Base-by-base conservation (phyloP, 768 basidiomycete species). In the Podaxis sp. region DNA sequence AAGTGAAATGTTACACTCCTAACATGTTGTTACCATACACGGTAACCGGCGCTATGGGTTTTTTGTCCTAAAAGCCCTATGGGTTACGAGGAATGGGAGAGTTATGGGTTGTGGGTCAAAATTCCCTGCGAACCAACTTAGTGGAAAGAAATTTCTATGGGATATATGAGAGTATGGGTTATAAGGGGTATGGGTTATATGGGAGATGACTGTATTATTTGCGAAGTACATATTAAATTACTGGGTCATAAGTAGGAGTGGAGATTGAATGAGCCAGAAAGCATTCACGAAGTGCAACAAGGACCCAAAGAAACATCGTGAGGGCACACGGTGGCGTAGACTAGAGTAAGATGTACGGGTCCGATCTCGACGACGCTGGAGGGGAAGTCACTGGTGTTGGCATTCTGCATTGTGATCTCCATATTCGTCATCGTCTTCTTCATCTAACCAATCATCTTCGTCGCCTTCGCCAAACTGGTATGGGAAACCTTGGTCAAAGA, bases 401-500 rank as follows among this genome's bases (percentile, higher is more conserved):
- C 87, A 89, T 61, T 89, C 87, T 30, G 87, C 54, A 11, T 55
- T 33, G 28, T 57, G 85, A 59, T 85, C 80, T 46, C 66, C 72
- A 12, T 64, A 76, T 48, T 79, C 80, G 55, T 84, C 83, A 15
- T 86, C 86, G 19, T 87, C 87, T 12, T 87, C 86, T 0, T 87
- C 86, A 49, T 92, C 90, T 64, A 86, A 87, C 80, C 87, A 87
- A 63, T 83, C 85, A 64, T 85, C 86, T 52, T 87, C 90, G 26
- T 87, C 84, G 52, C 82, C 83, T 63, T 84, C 89, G 64, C 87
- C 90, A 74, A 89, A 89, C 87, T 91, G 86, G 52, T 76, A 76
- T 74, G 81, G 74, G 81, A 87, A 88, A 67, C 77, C 87, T 73
- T 84, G 82, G 79, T 91, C 89, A 87, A 89, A 91, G 87, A 90